Conservation (phyloP, 2,329 filamentous ascomycete genomes). For the Cladosporium sp. region DNA sequence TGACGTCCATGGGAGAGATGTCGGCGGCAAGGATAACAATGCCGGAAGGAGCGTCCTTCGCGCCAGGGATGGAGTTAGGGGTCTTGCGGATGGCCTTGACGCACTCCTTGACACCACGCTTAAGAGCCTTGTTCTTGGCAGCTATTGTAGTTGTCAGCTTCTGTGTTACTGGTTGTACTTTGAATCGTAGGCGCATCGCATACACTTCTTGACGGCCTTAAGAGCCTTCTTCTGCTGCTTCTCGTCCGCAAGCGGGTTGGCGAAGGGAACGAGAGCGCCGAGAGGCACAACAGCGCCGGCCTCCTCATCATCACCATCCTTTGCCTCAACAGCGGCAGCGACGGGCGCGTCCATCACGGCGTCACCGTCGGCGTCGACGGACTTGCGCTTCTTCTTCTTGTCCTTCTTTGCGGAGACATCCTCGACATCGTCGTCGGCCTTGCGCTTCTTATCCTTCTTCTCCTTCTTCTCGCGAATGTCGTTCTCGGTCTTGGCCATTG, state of each 20-base stretch:
- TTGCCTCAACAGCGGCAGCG: constrained; percentile 27
- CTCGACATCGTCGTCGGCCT: constrained; percentile 26
- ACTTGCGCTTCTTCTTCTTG: constrained; percentile 62
- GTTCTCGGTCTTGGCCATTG: constrained; percentile 37
- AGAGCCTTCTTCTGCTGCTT: constrained; percentile 66
- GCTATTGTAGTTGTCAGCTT: constrained; percentile 50
- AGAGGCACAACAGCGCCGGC: constrained; percentile 38
- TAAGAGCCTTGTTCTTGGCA: constrained; percentile 90
- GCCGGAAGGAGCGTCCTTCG: constrained; percentile 47
- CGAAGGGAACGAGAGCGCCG: constrained; percentile 72
- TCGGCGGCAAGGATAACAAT: constrained; percentile 93
- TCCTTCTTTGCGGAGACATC: constrained; percentile 34
- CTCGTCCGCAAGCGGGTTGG: constrained; percentile 72
- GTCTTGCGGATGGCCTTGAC: constrained; percentile 98
- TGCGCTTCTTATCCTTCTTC: constrained; percentile 36
- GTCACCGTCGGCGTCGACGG: constrained; percentile 32
- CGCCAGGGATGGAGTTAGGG: constrained; percentile 57
- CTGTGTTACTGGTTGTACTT: background rate
- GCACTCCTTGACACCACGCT: constrained; percentile 97
- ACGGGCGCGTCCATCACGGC: constrained; percentile 26
- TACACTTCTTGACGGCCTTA: constrained; percentile 60
- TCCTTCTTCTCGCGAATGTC: constrained; percentile 27
- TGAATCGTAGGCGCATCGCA: background rate
- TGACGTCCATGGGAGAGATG: constrained; percentile 97
- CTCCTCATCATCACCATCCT: constrained; percentile 43